Conservation (phyloP, 805 yeast genomes). For the Saturnispora zaruensis region DNA sequence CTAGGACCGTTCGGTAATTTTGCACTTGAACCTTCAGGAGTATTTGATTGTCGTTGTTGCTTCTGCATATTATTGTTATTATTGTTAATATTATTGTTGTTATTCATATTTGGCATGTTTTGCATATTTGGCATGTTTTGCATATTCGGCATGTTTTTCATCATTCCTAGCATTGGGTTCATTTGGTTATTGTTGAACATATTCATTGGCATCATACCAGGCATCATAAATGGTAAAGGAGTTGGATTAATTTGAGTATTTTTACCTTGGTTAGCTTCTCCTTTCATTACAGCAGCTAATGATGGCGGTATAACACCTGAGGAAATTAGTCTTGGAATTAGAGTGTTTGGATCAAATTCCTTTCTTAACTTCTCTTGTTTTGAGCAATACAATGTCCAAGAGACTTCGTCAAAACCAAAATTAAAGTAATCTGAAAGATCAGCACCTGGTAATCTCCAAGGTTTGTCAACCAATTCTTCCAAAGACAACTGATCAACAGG, state of each 20-base stretch:
- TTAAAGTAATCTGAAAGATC: slow-evolving; percentile 92
- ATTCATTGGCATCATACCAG: slow-evolving; percentile 24
- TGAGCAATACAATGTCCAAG: slow-evolving; percentile 89
- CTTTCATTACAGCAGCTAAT: slow-evolving; percentile 21
- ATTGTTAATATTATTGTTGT: slow-evolving; percentile 7
- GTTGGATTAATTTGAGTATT: slow-evolving; percentile 10
- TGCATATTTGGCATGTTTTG: slow-evolving; percentile 21
- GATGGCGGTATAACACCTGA: slow-evolving; percentile 24
- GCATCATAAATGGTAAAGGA: slow-evolving; percentile 22
- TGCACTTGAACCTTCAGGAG: slow-evolving; percentile 19
- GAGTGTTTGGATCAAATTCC: slow-evolving; percentile 74
- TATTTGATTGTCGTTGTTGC: slow-evolving; percentile 11
- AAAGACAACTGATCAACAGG: slow-evolving; percentile 77
- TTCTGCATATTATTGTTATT: slow-evolving; percentile 7
- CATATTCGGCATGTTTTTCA: slow-evolving; percentile 9
- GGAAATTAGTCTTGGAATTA: slow-evolving; percentile 53
- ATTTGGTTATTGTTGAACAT: slow-evolving; percentile 27
- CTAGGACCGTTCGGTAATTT: slow-evolving; percentile 15
- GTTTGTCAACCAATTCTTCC: slow-evolving; percentile 81
- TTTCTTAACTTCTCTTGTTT: slow-evolving; percentile 77
- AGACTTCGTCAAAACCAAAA: slow-evolving; percentile 91
- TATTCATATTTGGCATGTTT: slow-evolving; percentile 19
- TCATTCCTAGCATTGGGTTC: slow-evolving; percentile 11
- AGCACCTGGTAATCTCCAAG: slow-evolving; percentile 98
- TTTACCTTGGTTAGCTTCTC: slow-evolving; percentile 19